Evolutionary conservation across 208 protist species (phyloP), one percentile per base, ranked within the genome.

Genomic region (Tritrichomonas foetus): DNA sequence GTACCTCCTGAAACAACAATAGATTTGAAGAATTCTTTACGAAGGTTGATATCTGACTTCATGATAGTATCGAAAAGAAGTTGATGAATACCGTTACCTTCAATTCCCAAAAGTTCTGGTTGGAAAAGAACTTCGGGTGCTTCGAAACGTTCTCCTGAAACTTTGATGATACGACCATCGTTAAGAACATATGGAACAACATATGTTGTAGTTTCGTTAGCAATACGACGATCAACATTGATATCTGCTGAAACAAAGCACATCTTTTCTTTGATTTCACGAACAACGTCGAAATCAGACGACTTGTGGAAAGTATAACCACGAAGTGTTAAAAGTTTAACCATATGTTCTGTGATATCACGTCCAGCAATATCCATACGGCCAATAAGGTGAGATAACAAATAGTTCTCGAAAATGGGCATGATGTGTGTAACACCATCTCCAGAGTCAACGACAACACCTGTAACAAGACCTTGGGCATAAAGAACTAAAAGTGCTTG

Each of bases 361-460:
- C 97, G 95, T n/a, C 98, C 99, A 22, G 98, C 98, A 14, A 99
- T 94, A 95, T 99, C 97, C 30, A 99, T 94, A 94, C 97, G 96
- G 66, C 95, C 95, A 75, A 97, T 97, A 14, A 95, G 95, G 94
- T 98, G 95, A 27, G 95, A 95, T 25, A 98, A 93, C 1, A 95
- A 92, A 95, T 98, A 99, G 94, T 98, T 98, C 80, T 99, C 98
- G 94, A 97, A 99, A 14, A 99, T 98, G 30, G 98, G 95, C 3
- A 98, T 97, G 82, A 99, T 97, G 94, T 99, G 98, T 22, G 99
- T 99, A 55, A n/a, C n/a, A n/a, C n/a, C n/a, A n/a, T n/a, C n/a
- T n/a, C n/a, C n/a, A n/a, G n/a, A n/a, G n/a, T n/a, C 98, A 50
- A 99, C 95, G 11, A 99, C 98, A 22, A 99, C 96, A 93, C 99